Conservation (phyloP, 257 asterid species). For the Ilex aquifolium region DNA sequence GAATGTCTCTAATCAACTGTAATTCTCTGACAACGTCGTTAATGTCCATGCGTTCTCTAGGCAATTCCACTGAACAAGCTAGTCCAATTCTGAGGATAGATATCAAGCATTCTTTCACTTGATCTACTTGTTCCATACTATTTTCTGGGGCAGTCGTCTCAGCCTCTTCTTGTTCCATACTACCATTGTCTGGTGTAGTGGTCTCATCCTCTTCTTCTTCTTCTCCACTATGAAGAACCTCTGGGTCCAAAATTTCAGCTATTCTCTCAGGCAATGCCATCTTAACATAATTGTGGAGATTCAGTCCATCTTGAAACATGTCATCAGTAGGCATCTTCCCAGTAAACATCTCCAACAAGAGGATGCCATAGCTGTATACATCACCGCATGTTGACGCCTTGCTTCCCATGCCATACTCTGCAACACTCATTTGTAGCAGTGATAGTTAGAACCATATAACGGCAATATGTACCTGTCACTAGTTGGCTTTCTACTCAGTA, state of each 20-base stretch:
- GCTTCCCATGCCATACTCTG: constrained; percentile 39
- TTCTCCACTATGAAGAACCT: constrained; percentile 4
- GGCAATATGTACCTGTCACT: no score
- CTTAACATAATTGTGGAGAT: constrained; percentile 28
- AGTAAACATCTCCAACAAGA: constrained; percentile 35
- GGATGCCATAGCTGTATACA: constrained; percentile 34
- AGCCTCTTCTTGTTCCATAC: neutral
- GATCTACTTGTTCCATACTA: neutral
- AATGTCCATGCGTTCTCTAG: constrained; percentile 17
- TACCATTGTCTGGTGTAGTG: neutral
- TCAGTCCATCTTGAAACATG: constrained; percentile 12
- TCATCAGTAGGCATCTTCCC: constrained; percentile 35
- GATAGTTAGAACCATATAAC: no score
- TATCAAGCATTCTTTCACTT: constrained; percentile 13
- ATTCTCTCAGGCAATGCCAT: constrained; percentile 12
- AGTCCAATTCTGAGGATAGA: constrained; percentile 17
- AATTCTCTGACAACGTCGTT: constrained; percentile 10
- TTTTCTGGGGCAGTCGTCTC: neutral
- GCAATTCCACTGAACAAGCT: constrained; percentile 22
- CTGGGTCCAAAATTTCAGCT: constrained; percentile 25
- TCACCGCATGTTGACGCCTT: constrained; percentile 28
- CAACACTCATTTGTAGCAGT: neutral
- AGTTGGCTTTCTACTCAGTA: no score
- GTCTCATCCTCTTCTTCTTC: constrained; percentile 2
- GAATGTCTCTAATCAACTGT: constrained; percentile 11